Evolutionary conservation across 805 yeast species (phyloP).

Genomic region (Wickerhamiella occidentalis): DNA sequence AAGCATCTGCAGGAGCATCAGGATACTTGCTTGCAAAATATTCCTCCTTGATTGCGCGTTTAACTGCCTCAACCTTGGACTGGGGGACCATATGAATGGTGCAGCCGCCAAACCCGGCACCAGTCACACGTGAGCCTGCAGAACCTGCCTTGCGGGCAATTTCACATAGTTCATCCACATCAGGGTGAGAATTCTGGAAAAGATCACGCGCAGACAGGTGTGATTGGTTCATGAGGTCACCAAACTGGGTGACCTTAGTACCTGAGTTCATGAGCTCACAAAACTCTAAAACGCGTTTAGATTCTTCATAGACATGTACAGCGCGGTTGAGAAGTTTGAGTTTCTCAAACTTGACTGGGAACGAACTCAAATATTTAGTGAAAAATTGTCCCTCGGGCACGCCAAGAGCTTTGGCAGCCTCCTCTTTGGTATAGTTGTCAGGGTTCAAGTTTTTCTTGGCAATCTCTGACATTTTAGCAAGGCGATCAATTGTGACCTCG

Average conservation of each 20-base stretch:
- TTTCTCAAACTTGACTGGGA: constrained; percentile 46
- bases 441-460: constrained; percentile 34
- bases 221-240: constrained; percentile 45
- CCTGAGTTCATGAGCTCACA: constrained; percentile 32
- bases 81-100: constrained; percentile 50
- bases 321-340: constrained; percentile 47
- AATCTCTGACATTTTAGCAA: constrained; percentile 33
- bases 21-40: constrained; percentile 43
- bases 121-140: constrained; percentile 58
- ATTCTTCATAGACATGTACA: constrained; percentile 50
- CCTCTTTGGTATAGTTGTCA: constrained; percentile 40
- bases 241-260: constrained; percentile 35
- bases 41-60: constrained; percentile 35
- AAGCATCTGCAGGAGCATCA: constrained; percentile 31
- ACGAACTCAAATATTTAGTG: constrained; percentile 36
- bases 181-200: constrained; percentile 45
- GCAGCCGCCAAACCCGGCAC: constrained; percentile 73
- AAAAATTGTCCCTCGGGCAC: constrained; percentile 34
- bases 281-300: constrained; percentile 45
- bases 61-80: constrained; percentile 31
- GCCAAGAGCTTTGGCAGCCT: constrained; percentile 36
- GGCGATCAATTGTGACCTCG: constrained; percentile 30
- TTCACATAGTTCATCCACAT: constrained; percentile 40
- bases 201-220: constrained; percentile 40
- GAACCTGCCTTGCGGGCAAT: constrained; percentile 48